A percentile compares a stretch with the other conserved stretches of the same genome.
Evolutionary conservation across 805 yeast species (phyloP).

Genomic region (Yarrowia sp.): DNA sequence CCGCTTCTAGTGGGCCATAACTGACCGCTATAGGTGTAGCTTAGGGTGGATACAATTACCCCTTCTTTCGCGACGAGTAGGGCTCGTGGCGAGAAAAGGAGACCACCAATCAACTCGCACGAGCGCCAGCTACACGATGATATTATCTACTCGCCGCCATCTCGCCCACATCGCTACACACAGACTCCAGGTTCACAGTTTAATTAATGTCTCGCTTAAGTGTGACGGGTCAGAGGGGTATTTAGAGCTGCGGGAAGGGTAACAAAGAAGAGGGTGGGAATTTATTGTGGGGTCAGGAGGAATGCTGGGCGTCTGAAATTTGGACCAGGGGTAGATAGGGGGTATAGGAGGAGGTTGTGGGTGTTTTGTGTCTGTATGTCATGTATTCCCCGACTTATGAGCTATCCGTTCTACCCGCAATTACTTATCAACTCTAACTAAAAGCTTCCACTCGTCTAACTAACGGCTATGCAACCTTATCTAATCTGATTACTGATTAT

Average conservation of each 20-base stretch:
- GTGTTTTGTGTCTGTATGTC: no score
- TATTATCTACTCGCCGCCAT: no score
- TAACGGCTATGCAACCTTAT: slow-evolving; percentile 20
- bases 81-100: no score
- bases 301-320: neutral
- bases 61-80: no score
- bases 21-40: no score
- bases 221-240: neutral
- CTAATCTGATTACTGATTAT: neutral
- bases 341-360: neutral
- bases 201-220: slow-evolving; percentile 23
- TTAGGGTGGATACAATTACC: no score
- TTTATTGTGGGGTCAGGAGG: neutral
- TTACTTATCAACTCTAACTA: slow-evolving; percentile 11
- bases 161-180: no score
- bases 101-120: neutral
- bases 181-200: neutral
- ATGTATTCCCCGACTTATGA: no score
- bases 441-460: neutral
- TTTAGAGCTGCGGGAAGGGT: slow-evolving; percentile 2
- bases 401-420: no score
- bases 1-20: no score
- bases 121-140: neutral
- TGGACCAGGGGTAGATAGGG: neutral
- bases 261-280: neutral